Base-by-base conservation (phyloP, 2,329 filamentous ascomycete genomes). In the Microsporum canis region DNA sequence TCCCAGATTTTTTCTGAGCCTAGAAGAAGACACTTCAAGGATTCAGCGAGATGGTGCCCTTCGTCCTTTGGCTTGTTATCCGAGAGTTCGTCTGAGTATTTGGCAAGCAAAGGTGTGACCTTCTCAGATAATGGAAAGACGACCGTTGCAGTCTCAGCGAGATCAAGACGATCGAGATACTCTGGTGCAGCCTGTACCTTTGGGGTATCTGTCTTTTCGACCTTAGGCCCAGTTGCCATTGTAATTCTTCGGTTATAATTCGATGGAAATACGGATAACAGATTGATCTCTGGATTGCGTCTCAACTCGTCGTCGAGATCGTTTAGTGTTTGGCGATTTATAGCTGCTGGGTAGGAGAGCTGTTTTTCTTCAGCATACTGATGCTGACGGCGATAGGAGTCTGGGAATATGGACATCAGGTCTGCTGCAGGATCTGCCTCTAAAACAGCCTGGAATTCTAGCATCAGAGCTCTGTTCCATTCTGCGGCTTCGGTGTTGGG, bases 1-100 rank as follows among this genome's bases (percentile, higher is more conserved):
- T 70, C 64, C 65, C 65, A 71, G 7, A 70, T 60, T 41, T 64
- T 66, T 31, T 55, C 57, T 7, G 68, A 69, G 27, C 64, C 53
- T 64, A 65, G 67, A 53, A 69, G 36, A 1, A 71, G 63, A 38
- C 43, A 38, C 57, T 66, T 67, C 51, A 70, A 57, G 66, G 60
- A 27, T 6, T 7, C 7, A 63, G 14, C 10, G 36, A 69, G 62
- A 29, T 59, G 27, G 51, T 63, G 51, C 55, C 65, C 63, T 41
- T 7, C 10, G 43, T 62, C 45, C 12, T 34, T 58, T 6, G 0
- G 36, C 23, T 14, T 14, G 5, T 17, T 3, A 7, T 7, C 33
- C 6, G n/a, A 5, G 34, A 62, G 57, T 17, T 36, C 23, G 47
- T 36, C 55, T 10, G 58, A 60, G 58, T 62, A 64, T 57, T 36